A percentile compares a stretch with the other conserved stretches of the same genome.
Conservation (phyloP, 768 basidiomycete species). For the Hygrophoropsis aurantiaca region DNA sequence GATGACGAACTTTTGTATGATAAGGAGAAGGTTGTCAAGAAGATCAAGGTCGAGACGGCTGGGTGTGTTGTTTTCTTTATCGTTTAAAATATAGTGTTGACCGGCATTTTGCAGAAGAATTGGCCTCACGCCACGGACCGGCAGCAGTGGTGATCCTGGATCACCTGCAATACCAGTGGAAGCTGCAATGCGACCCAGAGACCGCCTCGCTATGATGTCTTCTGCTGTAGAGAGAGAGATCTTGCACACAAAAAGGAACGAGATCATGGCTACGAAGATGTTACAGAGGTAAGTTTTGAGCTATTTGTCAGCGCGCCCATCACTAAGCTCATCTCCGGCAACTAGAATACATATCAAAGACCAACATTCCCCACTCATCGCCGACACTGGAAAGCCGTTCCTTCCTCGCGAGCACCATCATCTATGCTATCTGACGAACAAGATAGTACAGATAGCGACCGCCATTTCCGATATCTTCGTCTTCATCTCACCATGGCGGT, state of each 20-base stretch:
- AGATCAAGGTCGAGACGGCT: slow-evolving; percentile 38
- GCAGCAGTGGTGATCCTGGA: slow-evolving; percentile 39
- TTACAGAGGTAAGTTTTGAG: slow-evolving; percentile 62
- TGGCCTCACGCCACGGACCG: slow-evolving; percentile 53
- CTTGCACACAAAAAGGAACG: slow-evolving; percentile 64
- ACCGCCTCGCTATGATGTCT: slow-evolving; percentile 57
- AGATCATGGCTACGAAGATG: slow-evolving; percentile 86
- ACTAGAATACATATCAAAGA: slow-evolving; percentile 75
- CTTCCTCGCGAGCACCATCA: slow-evolving; percentile 34
- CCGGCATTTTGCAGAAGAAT: slow-evolving; percentile 36
- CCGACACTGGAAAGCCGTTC: slow-evolving; percentile 65
- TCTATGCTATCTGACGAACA: slow-evolving; percentile 18
- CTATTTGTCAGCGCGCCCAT: slow-evolving; percentile 2
- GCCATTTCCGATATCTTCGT: slow-evolving; percentile 46
- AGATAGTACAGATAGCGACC: slow-evolving; percentile 19
- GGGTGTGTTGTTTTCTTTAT: slow-evolving; percentile 12
- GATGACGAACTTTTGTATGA: slow-evolving; percentile 76
- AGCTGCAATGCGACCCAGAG: slow-evolving; percentile 58
- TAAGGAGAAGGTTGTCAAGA: slow-evolving; percentile 66
- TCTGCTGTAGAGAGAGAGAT: slow-evolving; percentile 60
- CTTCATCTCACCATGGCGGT: slow-evolving; percentile 83
- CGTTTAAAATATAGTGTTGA: neutral
- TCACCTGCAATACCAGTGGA: slow-evolving; percentile 44
- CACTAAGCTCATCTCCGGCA: slow-evolving; percentile 10
- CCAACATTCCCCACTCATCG: slow-evolving; percentile 55